Evolutionary conservation across 768 basidiomycete species (phyloP).

Genomic region (Podaxis rugospora): DNA sequence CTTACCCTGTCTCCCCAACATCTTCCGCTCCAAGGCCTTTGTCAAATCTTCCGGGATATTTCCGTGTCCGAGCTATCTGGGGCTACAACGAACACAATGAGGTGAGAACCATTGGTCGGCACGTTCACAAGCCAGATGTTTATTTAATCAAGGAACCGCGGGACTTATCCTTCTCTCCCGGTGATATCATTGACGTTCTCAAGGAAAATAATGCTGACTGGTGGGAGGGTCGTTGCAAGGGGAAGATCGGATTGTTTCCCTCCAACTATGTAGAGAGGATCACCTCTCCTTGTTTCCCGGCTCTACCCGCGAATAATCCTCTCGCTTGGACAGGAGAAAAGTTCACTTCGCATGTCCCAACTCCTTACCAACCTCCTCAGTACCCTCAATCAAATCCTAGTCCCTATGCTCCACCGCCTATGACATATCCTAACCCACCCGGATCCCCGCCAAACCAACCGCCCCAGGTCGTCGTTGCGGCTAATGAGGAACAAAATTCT

Average conservation of each 20-base stretch:
- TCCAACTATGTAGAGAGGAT: slow-evolving; percentile 65
- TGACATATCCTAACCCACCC: slow-evolving; percentile 19
- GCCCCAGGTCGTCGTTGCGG: slow-evolving; percentile 12
- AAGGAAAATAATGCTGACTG: slow-evolving; percentile 77
- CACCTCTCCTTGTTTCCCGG: slow-evolving; percentile 14
- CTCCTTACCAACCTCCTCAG: slow-evolving; percentile 13
- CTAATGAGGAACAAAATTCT: slow-evolving; percentile 26
- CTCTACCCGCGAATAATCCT: slow-evolving; percentile 11
- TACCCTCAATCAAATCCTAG: slow-evolving; percentile 9
- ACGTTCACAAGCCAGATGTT: neutral
- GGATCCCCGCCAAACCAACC: slow-evolving; percentile 10
- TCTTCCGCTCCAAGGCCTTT: slow-evolving; percentile 16
- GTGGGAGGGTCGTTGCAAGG: slow-evolving; percentile 75
- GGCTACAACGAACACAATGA: slow-evolving; percentile 55
- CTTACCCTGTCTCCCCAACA: neutral
- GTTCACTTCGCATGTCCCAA: neutral
- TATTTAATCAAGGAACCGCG: slow-evolving; percentile 48
- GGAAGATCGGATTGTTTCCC: slow-evolving; percentile 70
- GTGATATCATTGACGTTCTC: slow-evolving; percentile 71
- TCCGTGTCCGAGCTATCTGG: slow-evolving; percentile 56
- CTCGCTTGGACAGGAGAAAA: slow-evolving; percentile 11
- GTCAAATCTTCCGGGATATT: slow-evolving; percentile 19
- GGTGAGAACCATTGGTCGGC: slow-evolving; percentile 27
- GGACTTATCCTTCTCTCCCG: slow-evolving; percentile 69
- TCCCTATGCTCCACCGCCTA: slow-evolving; percentile 21